Evolutionary conservation across 108 stramenopile species (phyloP).

Genomic region (Discostella pseudostelligera): DNA sequence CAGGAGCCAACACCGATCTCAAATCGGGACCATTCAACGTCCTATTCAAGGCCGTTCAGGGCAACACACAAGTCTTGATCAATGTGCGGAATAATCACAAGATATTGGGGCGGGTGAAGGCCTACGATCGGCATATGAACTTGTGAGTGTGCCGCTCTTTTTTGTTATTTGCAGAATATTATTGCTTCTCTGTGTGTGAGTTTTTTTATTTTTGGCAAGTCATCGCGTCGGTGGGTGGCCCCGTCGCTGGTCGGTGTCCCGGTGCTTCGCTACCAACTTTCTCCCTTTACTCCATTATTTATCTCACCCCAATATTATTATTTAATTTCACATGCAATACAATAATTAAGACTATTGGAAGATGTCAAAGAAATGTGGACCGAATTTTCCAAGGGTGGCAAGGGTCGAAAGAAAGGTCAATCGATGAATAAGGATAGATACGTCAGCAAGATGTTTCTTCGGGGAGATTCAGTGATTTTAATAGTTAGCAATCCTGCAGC

Average conservation of each 20-base stretch:
- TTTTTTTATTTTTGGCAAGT: background rate
- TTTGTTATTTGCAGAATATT: background rate
- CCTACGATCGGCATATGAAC: slow-evolving; percentile 93
- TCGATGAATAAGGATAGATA: slow-evolving; percentile 95
- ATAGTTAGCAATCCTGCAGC: slow-evolving; percentile 90
- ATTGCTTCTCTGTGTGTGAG: background rate
- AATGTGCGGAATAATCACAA: slow-evolving; percentile 99
- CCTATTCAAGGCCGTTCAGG: slow-evolving; percentile 89
- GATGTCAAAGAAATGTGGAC: slow-evolving; percentile 99
- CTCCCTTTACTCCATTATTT: too few relatives aligned
- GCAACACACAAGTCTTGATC: slow-evolving; percentile 95
- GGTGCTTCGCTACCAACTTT: too few relatives aligned
- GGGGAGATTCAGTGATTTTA: slow-evolving; percentile 98
- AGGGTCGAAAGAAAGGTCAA: slow-evolving; percentile 83
- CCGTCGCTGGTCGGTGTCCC: too few relatives aligned
- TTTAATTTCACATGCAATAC: too few relatives aligned
- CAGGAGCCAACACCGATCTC: slow-evolving; percentile 51
- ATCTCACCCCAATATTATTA: too few relatives aligned
- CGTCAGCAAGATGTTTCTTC: slow-evolving; percentile 98
- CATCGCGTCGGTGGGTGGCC: too few relatives aligned
- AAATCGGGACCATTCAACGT: slow-evolving; percentile 92
- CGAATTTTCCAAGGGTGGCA: slow-evolving; percentile 93
- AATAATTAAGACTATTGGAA: slow-evolving; percentile 84
- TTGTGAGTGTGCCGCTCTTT: slow-evolving; percentile 50
- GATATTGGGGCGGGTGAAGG: slow-evolving; percentile 94